Base-by-base conservation (phyloP, 306 rosid genomes). In the Malus asiatica region DNA sequence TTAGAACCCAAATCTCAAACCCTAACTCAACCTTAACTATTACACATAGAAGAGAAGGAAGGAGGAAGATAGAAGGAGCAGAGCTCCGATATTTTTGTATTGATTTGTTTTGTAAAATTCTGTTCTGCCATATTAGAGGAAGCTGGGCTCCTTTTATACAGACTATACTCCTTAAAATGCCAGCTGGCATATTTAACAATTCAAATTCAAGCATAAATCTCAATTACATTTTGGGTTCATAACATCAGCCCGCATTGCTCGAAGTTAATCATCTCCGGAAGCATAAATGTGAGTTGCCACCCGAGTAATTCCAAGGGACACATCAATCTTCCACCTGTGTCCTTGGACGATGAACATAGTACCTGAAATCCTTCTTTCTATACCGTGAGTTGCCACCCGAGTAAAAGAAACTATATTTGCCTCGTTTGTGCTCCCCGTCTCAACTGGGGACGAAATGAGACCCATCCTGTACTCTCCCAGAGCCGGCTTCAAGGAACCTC, bases 401-500 rank as follows among this genome's bases (percentile, higher is more conserved):
- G 71, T 55, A 51, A 5, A 33, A 64, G 6, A 73, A 44, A 45
- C 23, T 14, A 20, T n/a, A n/a, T 12, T 10, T 12, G 27, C 25
- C 73, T 33, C 19, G 35, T 42, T 63, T 64, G 59, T 38, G 42
- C 46, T 6, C 68, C 51, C 58, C 27, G 4, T 25, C 74, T 79
- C 63, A 23, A 73, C 76, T 61, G 76, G 51, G 69, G 62, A 62
- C 38, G 38, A 33, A 33, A 33, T 33, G 38, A 33, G 38, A 33
- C 38, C 38, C 38, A 33, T 33, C 38, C 38, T 6, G 2, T 6
- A 33, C 27, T 55, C 40, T 48, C 42, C 42, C 66, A 22, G 27
- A 6, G 58, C 12, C 5, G 29, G 60, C 9, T 75, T 74, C 70
- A 57, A 32, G 73, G 70, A 76, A 67, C 69, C 74, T 58, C 68